Evolutionary conservation across 2,329 filamentous ascomycete genomes (phyloP).

Genomic region (Paraconiothyrium brasiliense): DNA sequence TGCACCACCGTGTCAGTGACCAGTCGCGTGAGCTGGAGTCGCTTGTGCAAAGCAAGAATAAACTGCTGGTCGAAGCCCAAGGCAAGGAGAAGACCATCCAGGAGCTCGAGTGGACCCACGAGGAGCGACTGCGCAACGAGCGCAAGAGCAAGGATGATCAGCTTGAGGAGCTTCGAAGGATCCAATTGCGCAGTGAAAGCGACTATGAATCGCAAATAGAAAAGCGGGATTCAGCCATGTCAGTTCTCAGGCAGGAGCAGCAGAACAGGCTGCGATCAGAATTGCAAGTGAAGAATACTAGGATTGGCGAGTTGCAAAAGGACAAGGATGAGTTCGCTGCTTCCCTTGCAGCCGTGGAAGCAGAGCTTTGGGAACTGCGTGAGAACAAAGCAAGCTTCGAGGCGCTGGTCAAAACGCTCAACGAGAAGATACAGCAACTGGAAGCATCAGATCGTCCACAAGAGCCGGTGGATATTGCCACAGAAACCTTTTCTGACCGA

Average conservation of each 20-base stretch:
- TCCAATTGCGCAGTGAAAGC: constrained; percentile 14
- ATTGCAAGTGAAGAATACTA: constrained; percentile 36
- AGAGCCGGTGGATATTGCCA: constrained; percentile 16
- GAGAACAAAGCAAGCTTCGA: constrained; percentile 46
- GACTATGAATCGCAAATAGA: constrained; percentile 17
- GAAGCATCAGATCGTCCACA: constrained; percentile 35
- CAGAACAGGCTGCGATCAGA: constrained; percentile 27
- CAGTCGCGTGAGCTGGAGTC: constrained; percentile 36
- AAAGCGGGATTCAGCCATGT: constrained; percentile 26
- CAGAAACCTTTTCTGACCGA: constrained; percentile 21
- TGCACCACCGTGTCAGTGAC: constrained; percentile 38
- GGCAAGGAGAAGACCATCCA: constrained; percentile 39
- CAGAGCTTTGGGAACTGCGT: constrained; percentile 37
- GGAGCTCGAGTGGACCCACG: constrained; percentile 34
- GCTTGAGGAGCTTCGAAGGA: constrained; percentile 17
- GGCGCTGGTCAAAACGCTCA: constrained; percentile 39
- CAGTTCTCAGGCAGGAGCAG: constrained; percentile 21
- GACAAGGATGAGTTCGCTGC: constrained; percentile 35
- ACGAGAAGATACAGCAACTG: constrained; percentile 42
- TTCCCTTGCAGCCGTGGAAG: constrained; percentile 39
- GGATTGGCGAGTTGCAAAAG: constrained; percentile 38
- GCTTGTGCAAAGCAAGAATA: constrained; percentile 33
- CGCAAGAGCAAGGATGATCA: constrained; percentile 30
- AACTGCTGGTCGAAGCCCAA: constrained; percentile 35
- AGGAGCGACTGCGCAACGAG: constrained; percentile 33